Evolutionary conservation across 257 asterid genomes (phyloP).

Genomic region (Salvia rosmarinus): DNA sequence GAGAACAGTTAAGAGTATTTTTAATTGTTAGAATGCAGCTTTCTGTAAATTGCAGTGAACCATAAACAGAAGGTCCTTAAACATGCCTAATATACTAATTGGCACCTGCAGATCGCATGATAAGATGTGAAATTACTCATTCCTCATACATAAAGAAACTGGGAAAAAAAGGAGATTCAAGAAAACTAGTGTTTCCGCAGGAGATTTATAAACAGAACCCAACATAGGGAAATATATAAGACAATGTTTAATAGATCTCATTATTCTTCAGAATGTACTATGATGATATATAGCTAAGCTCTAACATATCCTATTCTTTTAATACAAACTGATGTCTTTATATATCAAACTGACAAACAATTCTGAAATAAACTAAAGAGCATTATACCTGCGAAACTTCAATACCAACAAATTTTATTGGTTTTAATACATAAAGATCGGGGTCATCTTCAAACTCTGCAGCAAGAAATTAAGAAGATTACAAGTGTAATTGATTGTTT

Average conservation of each 20-base stretch:
- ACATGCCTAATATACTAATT: not conserved
- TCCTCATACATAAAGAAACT: not conserved
- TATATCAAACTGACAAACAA: not conserved
- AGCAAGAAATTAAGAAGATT: conserved; percentile 14
- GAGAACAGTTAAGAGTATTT: not conserved
- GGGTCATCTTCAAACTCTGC: conserved; percentile 32
- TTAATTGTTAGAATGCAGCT: not conserved
- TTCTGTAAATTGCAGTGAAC: not conserved
- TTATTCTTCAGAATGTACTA: not conserved
- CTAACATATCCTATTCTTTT: not conserved
- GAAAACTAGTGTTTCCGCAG: no score
- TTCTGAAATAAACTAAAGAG: not conserved
- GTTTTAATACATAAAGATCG: conserved; percentile 29
- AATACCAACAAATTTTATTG: conserved; percentile 26
- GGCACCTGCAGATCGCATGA: not conserved
- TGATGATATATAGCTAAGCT: not conserved
- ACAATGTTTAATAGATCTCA: not conserved
- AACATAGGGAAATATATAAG: not conserved
- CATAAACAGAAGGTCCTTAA: not conserved
- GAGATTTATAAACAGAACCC: not conserved
- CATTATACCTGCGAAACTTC: conserved; percentile 30
- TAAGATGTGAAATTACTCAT: not conserved
- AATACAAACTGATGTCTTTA: not conserved
- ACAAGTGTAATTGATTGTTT: not conserved
- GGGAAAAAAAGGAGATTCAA: not conserved